These are phyloP conservation scores for Plantago elongata DNA, from an alignment of 257 asterid genomes.

Conservation along the genomic window DNA sequence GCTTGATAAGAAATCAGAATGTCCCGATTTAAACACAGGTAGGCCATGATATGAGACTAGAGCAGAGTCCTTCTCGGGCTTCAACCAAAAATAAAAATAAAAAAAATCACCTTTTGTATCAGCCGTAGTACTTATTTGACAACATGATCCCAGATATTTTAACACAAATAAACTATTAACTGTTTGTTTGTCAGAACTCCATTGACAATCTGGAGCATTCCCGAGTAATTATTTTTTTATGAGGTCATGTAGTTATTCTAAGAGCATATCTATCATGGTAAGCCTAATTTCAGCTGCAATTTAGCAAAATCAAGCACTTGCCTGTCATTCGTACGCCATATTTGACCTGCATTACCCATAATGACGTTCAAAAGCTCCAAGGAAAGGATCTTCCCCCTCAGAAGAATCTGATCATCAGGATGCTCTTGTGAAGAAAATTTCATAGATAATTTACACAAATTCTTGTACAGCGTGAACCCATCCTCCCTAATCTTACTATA, in stretches of 20 bases:
- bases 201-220: no score
- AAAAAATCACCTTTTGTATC: not conserved
- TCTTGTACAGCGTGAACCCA: conserved; percentile 83
- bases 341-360: conserved; percentile 80
- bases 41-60: not conserved
- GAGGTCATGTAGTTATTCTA: not conserved
- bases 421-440: conserved; percentile 85
- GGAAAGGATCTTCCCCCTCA: conserved; percentile 88
- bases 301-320: conserved; percentile 28
- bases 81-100: not conserved
- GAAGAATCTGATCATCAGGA: conserved; percentile 84
- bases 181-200: no score
- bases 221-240: no score
- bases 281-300: conserved; percentile 15
- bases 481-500: conserved; percentile 88
- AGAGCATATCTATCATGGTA: not conserved
- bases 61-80: not conserved
- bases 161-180: not conserved
- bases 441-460: conserved; percentile 94
- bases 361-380: conserved; percentile 94
- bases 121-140: not conserved
- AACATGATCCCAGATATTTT: not conserved
- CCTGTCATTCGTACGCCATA: conserved; percentile 95
- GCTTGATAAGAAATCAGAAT: conserved; percentile 3
- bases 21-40: conserved; percentile 7